Base-by-base conservation (phyloP, 768 basidiomycete species). In the Jaapia argillacea region DNA sequence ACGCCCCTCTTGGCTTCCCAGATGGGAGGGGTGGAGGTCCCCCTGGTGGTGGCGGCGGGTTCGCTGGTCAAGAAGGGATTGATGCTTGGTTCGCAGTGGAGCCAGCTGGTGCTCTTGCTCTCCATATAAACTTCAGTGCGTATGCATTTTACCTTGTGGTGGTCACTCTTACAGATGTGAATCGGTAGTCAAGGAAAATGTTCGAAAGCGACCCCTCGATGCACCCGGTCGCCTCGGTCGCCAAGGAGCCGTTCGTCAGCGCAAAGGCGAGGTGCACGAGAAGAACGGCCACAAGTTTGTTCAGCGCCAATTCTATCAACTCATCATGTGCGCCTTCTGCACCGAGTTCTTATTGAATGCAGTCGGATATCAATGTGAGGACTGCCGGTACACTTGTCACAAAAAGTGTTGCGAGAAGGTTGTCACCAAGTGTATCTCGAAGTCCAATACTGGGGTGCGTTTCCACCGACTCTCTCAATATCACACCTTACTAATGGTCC, bases 231-330 rank as follows among this genome's bases (percentile, higher is more conserved):
- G 91, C 45, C 79, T 99, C 31, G 96, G 94, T 40, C 91, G 96
- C 60, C 94, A 97, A 66, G 96, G 94, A 43, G 96, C 96, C 46
- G 81, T 99, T 51, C 85, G 93, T 58, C 97, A 96, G 66, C 87
- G 93, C 55, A 97, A 97, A 64, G 94, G 81, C 52, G 94, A 98
- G 68, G 85, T 98, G 3, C 92, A 93, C 67, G 93, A 98, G 64
- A 97, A 97, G 90, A 98, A 98, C 58, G 96, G 96, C 7, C 96
- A 99, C 69, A 90, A 96, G 63, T 99, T 99, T 59, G 76, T 99
- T 37, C 88, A 91, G 55, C 79, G 83, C 37, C 96, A 98, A 64
- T 99, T 99, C 70, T 98, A 96, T 62, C 93, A 97, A 60, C 79
- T 98, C 58, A 96, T 99, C 74, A 75, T 97, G 42, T 99, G 96